phyloP scores from a whole-genome alignment of 495 filamentous ascomycete species.

The Penicillium chermesinum region DNA sequence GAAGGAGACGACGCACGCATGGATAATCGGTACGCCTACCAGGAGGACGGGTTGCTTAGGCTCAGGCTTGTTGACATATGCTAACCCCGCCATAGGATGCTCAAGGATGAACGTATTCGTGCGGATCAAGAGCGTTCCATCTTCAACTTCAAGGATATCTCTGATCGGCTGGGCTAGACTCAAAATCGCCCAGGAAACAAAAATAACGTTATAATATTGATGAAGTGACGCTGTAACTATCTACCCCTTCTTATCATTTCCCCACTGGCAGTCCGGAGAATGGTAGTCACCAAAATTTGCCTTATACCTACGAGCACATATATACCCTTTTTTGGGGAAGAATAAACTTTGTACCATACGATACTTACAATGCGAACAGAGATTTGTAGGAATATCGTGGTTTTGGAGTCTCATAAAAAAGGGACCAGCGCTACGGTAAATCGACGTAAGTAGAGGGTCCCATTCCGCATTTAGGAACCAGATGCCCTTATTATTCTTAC shows the following conservation, averaged over 20 bases:
- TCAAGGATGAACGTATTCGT: conserved; percentile 84
- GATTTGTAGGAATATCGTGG: conserved; percentile 17
- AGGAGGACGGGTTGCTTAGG: not conserved
- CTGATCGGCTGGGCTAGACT: conserved; percentile 66
- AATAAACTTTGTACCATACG: conserved; percentile 18
- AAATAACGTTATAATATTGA: conserved; percentile 30
- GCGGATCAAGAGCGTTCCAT: conserved; percentile 56
- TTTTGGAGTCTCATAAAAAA: conserved; percentile 23
- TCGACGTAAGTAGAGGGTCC: conserved; percentile 18
- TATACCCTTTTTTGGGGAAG: not conserved
- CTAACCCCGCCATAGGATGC: conserved; percentile 54
- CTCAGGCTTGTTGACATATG: not conserved
- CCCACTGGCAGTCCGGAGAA: too few species aligned
- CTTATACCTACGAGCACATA: conserved; percentile 1
- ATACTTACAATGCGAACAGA: not conserved
- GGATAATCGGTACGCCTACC: conserved; percentile 54
- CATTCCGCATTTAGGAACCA: conserved; percentile 3
- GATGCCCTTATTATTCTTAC: conserved; percentile 9
- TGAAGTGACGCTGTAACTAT: conserved; percentile 23
- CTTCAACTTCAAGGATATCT: conserved; percentile 66
- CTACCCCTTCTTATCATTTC: conserved; percentile 1
- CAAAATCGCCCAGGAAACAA: not conserved
- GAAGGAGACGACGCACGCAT: conserved; percentile 86
- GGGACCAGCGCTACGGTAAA: conserved; percentile 29
- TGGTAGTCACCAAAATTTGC: too few species aligned